Evolutionary conservation across 257 asterid species (phyloP), one percentile per base, ranked within the genome.

Genomic region (Nicotiana otophora): DNA sequence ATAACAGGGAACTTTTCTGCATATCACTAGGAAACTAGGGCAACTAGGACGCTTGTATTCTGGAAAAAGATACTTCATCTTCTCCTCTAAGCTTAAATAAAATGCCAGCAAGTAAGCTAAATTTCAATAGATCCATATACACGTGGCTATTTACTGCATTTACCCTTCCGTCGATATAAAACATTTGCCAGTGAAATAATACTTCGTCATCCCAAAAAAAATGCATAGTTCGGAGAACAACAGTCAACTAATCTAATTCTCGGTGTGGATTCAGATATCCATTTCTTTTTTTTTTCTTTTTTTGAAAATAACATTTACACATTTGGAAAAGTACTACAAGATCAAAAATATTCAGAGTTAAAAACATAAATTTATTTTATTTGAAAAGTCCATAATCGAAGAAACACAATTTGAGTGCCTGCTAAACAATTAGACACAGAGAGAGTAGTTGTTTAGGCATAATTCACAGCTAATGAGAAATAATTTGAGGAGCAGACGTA

Each of bases 401-500:
- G 34, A 72, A 17, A 74, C 48, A 48, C 34, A 23, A 26, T 23
- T 74, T 26, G 34, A 48, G 80, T 26, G 26, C 80, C 62, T 14
- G 16, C 42, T 19, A 12, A 74, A 51, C 63, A 74, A 26, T 51
- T 26, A 26, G 42, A 74, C 26, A 74, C 62, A 7, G 36, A 74
- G 46, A 64, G 80, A 74, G 19, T 57, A 51, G 80, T 74, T 74
- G 62, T 48, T 48, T 48, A 74, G 80, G 36, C 80, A 74, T 34
- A 23, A 36, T 48, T 74, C 51, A 26, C 63, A 26, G 80, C 62
- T 74, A 20, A 15, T 74, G 42, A 51, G 51, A 48, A 48, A 15
- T 74, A 26, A 53, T 10, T 53, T 12, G 57, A 51, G 63, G 42
- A 74, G 17, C 36, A 76, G 42, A 81, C 91, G 80, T 86, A 95